Evolutionary conservation across 169 alveolate species (phyloP).

Genomic region (Babesia gibsoni): DNA sequence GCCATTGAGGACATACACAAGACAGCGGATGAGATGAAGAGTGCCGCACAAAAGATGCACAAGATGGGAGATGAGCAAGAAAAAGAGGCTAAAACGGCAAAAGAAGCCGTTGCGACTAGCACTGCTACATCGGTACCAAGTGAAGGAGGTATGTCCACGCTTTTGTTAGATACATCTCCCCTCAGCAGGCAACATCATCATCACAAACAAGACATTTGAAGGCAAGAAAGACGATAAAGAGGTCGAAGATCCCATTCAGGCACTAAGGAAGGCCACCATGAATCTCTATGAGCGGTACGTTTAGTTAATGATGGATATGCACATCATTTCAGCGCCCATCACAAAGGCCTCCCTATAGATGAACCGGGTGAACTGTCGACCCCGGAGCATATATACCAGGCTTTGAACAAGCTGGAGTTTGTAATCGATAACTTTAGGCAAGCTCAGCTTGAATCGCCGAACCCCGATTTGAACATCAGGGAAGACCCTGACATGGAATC

Average conservation of each 20-base stretch:
- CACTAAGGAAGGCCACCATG: constrained; percentile 37
- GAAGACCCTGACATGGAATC: constrained; percentile 5
- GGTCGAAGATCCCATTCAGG: constrained; percentile 44
- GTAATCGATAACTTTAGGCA: constrained; percentile 56
- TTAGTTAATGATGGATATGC: neutral
- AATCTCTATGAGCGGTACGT: constrained; percentile 58
- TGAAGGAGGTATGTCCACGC: constrained; percentile 3
- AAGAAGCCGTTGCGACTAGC: neutral
- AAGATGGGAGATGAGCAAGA: constrained; percentile 14
- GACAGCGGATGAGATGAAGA: constrained; percentile 21
- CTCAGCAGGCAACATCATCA: constrained; percentile 47
- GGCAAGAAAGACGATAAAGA: constrained; percentile 11
- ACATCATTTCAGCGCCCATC: constrained; percentile 34
- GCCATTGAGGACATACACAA: constrained; percentile 28
- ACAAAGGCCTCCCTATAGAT: constrained; percentile 53
- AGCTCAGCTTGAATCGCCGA: constrained; percentile 38
- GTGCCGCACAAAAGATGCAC: constrained; percentile 10
- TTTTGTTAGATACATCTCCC: too few species aligned
- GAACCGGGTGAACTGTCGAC: constrained; percentile 56
- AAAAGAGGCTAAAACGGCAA: neutral
- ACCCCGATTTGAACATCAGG: constrained; percentile 25
- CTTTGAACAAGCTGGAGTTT: constrained; percentile 50
- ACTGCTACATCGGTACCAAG: constrained; percentile 32
- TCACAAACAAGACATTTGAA: constrained; percentile 43
- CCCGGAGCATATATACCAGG: constrained; percentile 49